Conservation (phyloP, 257 asterid species). For the Scutellaria galericulata region DNA sequence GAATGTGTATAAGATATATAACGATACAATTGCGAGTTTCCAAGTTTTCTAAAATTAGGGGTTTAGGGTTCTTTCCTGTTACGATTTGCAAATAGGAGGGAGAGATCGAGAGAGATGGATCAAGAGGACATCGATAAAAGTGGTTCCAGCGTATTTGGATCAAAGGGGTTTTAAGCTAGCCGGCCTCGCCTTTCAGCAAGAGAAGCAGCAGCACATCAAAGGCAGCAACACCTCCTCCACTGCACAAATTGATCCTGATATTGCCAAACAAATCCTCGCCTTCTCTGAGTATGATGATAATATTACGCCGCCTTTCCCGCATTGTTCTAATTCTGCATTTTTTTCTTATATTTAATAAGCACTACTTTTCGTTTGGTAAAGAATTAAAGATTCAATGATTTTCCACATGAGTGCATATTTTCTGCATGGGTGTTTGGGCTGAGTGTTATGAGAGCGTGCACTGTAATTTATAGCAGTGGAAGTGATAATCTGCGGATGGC, state of each 20-base stretch:
- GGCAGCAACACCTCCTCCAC: constrained; percentile 56
- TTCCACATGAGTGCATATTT: background rate
- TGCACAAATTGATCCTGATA: constrained; percentile 66
- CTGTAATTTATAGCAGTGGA: constrained; percentile 5
- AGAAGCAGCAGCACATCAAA: constrained; percentile 59
- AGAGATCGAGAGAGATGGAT: constrained; percentile 57
- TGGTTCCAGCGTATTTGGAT: constrained; percentile 76
- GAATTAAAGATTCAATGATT: background rate
- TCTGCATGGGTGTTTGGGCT: constrained; percentile 7
- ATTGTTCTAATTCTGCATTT: constrained; percentile 1
- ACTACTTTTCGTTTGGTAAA: background rate
- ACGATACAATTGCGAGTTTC: background rate
- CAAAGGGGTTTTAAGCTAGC: constrained; percentile 89
- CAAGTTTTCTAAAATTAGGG: background rate
- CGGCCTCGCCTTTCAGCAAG: constrained; percentile 80
- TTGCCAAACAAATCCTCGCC: constrained; percentile 72
- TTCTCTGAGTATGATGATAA: constrained; percentile 59
- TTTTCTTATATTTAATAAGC: background rate
- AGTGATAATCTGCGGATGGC: background rate
- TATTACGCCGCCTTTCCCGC: background rate
- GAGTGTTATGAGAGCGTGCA: background rate
- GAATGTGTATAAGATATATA: background rate
- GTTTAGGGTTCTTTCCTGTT: background rate
- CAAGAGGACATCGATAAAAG: constrained; percentile 82
- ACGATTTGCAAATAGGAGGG: constrained; percentile 9